Evolutionary conservation across 2,329 filamentous ascomycete genomes (phyloP).

Genomic region (Chaetomium olivaceum): DNA sequence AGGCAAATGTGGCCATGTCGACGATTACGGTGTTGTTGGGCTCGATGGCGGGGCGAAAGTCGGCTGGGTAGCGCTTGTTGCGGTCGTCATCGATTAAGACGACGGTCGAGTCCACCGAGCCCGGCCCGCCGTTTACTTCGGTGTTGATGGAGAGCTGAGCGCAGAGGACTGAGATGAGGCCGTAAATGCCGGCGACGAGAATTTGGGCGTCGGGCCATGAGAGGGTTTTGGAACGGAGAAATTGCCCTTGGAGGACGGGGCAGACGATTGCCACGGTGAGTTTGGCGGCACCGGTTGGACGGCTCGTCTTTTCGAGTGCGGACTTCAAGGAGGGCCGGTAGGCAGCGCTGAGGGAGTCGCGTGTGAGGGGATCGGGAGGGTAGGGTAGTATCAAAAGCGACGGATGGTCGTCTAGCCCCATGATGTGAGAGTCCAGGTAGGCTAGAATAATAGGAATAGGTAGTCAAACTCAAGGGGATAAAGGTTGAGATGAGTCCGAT

Average conservation of each 20-base stretch:
- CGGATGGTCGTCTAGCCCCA: slow-evolving; percentile 38
- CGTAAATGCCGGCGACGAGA: slow-evolving; percentile 76
- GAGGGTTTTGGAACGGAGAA: slow-evolving; percentile 52
- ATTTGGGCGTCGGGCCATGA: slow-evolving; percentile 70
- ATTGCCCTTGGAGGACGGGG: slow-evolving; percentile 58
- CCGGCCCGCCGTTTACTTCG: slow-evolving; percentile 59
- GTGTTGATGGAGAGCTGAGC: slow-evolving; percentile 61
- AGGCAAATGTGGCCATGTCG: slow-evolving; percentile 54
- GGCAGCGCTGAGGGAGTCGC: slow-evolving; percentile 54
- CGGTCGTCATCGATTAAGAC: slow-evolving; percentile 67
- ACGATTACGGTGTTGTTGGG: slow-evolving; percentile 50
- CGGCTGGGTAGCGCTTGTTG: slow-evolving; percentile 37
- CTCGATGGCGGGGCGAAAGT: slow-evolving; percentile 42
- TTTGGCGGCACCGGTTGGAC: slow-evolving; percentile 39
- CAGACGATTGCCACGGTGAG: slow-evolving; percentile 62
- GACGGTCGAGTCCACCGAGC: slow-evolving; percentile 74
- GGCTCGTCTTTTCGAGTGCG: slow-evolving; percentile 52
- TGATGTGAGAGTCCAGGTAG: slow-evolving; percentile 14
- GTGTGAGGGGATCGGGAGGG: slow-evolving; percentile 58
- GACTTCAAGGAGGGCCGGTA: slow-evolving; percentile 61
- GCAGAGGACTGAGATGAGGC: slow-evolving; percentile 72
- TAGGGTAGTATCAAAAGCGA: slow-evolving; percentile 65
- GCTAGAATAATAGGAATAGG: not conserved
- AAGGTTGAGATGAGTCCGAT: not conserved
- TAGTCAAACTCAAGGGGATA: not conserved